Evolutionary conservation across 768 basidiomycete genomes (phyloP).

Genomic region (Coprinellus aureogranulatus): DNA sequence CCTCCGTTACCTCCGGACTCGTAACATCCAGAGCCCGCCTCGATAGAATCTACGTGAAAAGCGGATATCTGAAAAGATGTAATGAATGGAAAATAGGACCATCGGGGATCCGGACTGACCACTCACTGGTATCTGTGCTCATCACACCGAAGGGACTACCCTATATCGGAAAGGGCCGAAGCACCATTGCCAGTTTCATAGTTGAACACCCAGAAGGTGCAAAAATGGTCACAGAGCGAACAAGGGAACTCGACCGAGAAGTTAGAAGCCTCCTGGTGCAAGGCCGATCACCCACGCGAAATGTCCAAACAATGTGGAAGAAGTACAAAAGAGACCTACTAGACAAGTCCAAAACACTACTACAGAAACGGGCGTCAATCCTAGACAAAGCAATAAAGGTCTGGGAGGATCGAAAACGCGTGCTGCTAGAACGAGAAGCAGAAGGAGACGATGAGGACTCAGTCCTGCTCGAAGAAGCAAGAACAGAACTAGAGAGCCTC

Average conservation of each 20-base stretch:
- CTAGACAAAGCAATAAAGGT: background rate
- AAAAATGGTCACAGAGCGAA: background rate
- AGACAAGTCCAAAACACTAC: background rate
- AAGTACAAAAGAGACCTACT: background rate
- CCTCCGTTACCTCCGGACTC: too few relatives aligned
- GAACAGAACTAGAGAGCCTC: background rate
- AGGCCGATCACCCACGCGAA: background rate
- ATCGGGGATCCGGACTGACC: slow-evolving; percentile 23
- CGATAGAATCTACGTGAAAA: slow-evolving; percentile 29
- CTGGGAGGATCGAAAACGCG: background rate
- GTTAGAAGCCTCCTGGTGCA: background rate
- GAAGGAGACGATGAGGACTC: background rate
- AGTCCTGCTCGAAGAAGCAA: background rate
- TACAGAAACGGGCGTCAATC: background rate
- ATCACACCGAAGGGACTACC: slow-evolving; percentile 19
- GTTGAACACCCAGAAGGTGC: slow-evolving; percentile 14
- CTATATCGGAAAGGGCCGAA: slow-evolving; percentile 26
- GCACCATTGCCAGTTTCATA: slow-evolving; percentile 19
- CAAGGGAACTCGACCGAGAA: background rate
- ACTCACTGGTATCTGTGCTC: slow-evolving; percentile 20
- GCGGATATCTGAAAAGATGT: slow-evolving; percentile 6
- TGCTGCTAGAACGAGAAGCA: background rate
- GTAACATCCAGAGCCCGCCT: slow-evolving; percentile 25
- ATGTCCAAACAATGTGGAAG: slow-evolving; percentile 5
- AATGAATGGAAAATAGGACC: slow-evolving; percentile 22